Conservation (phyloP, 192 early-diverging fungal genomes). For the Rhizoclosmatium sp. region DNA sequence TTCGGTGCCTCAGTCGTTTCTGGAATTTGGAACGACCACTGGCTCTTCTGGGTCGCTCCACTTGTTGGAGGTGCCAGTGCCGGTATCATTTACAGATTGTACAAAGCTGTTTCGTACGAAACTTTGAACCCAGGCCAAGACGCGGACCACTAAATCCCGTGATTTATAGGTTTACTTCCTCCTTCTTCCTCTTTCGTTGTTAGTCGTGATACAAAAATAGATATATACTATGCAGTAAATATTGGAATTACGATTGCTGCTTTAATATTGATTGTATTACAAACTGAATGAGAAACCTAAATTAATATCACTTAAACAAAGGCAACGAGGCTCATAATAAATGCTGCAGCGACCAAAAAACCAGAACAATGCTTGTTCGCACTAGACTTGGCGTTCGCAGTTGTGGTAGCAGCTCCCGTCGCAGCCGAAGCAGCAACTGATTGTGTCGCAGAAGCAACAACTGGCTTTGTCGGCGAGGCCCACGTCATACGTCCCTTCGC, state of each 20-base stretch:
- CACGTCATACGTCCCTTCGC: conserved; percentile 4
- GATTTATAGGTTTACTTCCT: no score
- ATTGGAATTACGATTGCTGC: no score
- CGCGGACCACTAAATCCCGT: neutral
- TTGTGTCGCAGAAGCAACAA: neutral
- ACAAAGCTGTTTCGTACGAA: conserved; percentile 45
- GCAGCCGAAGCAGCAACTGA: neutral
- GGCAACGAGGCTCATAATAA: no score
- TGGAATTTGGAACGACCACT: conserved; percentile 56
- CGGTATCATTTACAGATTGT: conserved; percentile 47
- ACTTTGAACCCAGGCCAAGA: conserved; percentile 32
- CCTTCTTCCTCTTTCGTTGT: no score
- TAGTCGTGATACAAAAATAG: no score
- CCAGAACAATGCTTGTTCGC: neutral
- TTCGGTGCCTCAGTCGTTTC: conserved; percentile 66
- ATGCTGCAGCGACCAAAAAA: no score
- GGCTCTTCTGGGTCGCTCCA: conserved; percentile 69
- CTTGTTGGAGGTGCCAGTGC: conserved; percentile 20
- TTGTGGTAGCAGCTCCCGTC: neutral
- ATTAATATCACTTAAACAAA: no score
- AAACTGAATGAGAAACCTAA: no score
- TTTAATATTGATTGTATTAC: no score
- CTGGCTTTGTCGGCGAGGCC: neutral
- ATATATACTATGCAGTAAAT: no score
- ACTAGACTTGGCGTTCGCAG: neutral